A percentile compares a stretch with the other conserved stretches of the same genome.
phyloP scores from a whole-genome alignment of 2,329 filamentous ascomycete genomes.

The Botrytis fragariae region DNA sequence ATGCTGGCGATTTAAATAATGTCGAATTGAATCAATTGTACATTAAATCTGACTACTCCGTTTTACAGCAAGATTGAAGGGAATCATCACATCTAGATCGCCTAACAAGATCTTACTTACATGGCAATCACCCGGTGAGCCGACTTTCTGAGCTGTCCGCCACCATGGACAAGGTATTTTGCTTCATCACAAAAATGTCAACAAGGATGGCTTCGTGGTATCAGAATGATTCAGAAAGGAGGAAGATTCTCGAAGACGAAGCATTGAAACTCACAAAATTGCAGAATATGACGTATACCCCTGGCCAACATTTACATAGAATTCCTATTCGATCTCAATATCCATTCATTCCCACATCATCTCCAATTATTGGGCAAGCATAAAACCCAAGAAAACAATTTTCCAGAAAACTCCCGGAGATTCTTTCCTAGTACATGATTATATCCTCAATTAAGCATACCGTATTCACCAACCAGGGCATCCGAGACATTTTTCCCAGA shows the following conservation, averaged over 20 bases:
- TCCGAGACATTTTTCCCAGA: constrained; percentile 7
- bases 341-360: not conserved
- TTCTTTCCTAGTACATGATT: too few relatives aligned
- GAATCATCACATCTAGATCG: not conserved
- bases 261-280: not conserved
- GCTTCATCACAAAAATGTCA: not conserved
- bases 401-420: not conserved
- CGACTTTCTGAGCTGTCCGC: not conserved
- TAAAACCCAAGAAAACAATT: not conserved
- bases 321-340: not conserved
- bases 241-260: constrained; percentile 1
- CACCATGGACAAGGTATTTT: not conserved
- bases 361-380: not conserved
- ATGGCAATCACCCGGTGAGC: not conserved
- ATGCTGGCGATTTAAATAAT: too few relatives aligned
- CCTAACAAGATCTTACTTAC: not conserved
- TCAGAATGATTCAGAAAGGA: not conserved
- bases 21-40: not conserved
- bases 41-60: not conserved
- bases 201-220: not conserved
- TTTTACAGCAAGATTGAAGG: not conserved
- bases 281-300: constrained; percentile 6
- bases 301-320: not conserved
- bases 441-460: not conserved
- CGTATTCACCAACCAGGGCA: not conserved